These are phyloP conservation scores for Botrytis paeoniae DNA, from an alignment of 2,329 filamentous ascomycete species.

Conservation along the genomic window DNA sequence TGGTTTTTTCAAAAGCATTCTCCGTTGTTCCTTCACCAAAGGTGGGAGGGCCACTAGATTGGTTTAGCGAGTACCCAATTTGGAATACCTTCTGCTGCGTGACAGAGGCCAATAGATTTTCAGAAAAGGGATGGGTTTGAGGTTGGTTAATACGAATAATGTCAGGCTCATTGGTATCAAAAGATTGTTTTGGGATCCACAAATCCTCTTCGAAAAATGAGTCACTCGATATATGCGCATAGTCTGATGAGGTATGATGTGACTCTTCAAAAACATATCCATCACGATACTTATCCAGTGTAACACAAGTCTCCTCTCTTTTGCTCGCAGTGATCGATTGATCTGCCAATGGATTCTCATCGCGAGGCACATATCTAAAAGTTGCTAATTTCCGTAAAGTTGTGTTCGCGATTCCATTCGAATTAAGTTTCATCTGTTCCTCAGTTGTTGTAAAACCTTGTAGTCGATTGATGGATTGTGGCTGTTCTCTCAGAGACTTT, in stretches of 20 bases:
- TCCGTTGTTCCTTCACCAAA: conserved; percentile 19
- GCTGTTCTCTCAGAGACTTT: conserved; percentile 10
- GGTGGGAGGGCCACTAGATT: conserved; percentile 9
- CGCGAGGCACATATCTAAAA: conserved; percentile 19
- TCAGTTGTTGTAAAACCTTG: conserved; percentile 34
- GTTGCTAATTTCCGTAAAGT: conserved; percentile 19
- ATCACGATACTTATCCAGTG: not conserved
- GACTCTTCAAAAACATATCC: not conserved
- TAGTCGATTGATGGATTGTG: conserved; percentile 23
- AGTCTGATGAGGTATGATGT: conserved; percentile 8
- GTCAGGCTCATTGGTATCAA: not conserved
- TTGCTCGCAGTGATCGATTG: not conserved
- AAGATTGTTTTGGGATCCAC: conserved; percentile 18
- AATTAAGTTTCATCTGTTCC: conserved; percentile 20
- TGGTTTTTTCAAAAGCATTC: not conserved
- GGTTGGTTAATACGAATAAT: not conserved
- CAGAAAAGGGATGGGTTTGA: not conserved
- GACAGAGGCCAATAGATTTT: not conserved
- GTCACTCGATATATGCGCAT: conserved; percentile 3
- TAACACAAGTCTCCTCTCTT: not conserved
- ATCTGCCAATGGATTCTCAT: not conserved
- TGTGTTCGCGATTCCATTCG: conserved; percentile 18
- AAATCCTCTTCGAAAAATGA: conserved; percentile 23
- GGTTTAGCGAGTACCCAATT: not conserved
- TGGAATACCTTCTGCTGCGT: not conserved